Evolutionary conservation across 768 basidiomycete genomes (phyloP), one percentile per base, ranked within the genome.

Genomic region (Termitomyces sp.): DNA sequence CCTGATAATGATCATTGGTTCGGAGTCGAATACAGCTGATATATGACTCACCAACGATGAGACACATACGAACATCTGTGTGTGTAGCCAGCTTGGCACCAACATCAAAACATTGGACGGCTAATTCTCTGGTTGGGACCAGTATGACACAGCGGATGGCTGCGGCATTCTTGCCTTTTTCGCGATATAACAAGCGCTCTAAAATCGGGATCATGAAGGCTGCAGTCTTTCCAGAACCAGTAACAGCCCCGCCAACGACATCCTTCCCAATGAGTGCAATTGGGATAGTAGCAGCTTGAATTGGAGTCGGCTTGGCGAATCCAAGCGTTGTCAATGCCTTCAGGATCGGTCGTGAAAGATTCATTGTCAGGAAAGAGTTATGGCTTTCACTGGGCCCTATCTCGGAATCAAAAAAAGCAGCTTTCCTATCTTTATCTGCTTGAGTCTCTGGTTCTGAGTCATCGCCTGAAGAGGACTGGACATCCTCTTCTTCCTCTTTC

Each of bases 201-300:
- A 95, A 71, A 73, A 95, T 89, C 41, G 97, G 97, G 57, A 98
- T 86, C 66, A 89, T 87, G 73, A 98, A 99, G 1, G 97, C 97
- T 10, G 94, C 96, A 1, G 97, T 99, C 77, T 99, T 99, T 58
- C 97, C 97, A 5, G 94, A 97, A 59, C 97, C 97, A 17, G 97
- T 99, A 17, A 96, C 91, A 19, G 97, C 96, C 57, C 84, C 88
- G 33, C 96, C 97, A 53, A 99, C 94, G 38, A 99, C 82, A 68
- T 99, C 97, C 67, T 97, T 94, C 50, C 97, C 97, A 23, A 95
- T 70, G 19, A 99, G 81, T 23, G 94, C 96, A 43, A 94, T 86
- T 17, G 97, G 97, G 54, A 99, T 92, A 12, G 95, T 89, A 43
- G 91, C 86, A 2, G 91, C 85, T 72, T 99, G 97, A 50, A 99